Evolutionary conservation across 257 asterid genomes (phyloP), one percentile per base, ranked within the genome.

Genomic region (Penstemon davidsonii): DNA sequence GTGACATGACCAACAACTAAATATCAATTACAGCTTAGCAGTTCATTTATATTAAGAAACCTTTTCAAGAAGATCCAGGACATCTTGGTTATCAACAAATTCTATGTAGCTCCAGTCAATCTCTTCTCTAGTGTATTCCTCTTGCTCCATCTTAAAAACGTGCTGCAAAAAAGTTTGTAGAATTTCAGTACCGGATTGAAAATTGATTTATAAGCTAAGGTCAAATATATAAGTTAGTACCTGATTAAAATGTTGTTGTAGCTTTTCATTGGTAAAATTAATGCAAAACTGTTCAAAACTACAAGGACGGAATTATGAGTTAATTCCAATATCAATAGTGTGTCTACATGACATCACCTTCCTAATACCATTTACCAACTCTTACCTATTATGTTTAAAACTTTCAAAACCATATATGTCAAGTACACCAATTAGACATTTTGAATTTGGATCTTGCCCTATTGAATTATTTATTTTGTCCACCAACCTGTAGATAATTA

Each of bases 321-420:
- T 59, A 78, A 83, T 58, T 54, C 65, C 5, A 66, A 69, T 13
- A 43, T 42, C 42, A 74, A 41, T 38, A 72, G 43, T 55, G 46
- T 46, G 7, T 55, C 36, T 9, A 60, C 37, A 39, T 13, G 53
- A 11, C 61, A 64, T 55, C 41, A 73, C 60, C 11, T 66, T 64
- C 55, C 60, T 55, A 44, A 37, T 51, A 40, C 62, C 39, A 55
- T 68, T 50, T 63, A 73, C 73, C 68, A 66, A 60, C 18, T 9
- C 80, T 68, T 81, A 93, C 99, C 97, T 93, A 71, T 93, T 93
- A 71, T 64, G 78, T 77, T 93, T 85, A 71, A 93, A 93, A 77
- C 99, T 93, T 83, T 93, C 99, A 76, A 93, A 93, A 77, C 99
- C 99, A 69, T 93, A 93, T 5, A 93, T 93, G 78, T 93, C 99